Conservation (phyloP, 164 flowering plant genomes). For the Houttuynia cordata region DNA sequence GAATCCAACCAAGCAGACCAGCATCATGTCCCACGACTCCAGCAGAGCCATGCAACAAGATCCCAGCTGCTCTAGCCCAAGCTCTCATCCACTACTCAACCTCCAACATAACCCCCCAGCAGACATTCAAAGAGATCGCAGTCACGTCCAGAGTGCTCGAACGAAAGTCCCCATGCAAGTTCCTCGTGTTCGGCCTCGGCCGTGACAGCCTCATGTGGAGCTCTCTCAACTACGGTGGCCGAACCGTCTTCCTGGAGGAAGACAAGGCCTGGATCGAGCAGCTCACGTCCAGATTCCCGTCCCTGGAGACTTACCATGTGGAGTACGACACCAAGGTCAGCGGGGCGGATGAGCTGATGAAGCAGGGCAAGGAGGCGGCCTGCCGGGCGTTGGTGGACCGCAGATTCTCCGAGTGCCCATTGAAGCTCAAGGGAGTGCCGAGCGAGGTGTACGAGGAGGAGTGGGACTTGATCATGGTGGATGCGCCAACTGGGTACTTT, state of each 20-base stretch:
- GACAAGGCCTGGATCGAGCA: constrained; percentile 64
- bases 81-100: constrained; percentile 55
- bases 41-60: constrained; percentile 37
- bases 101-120: constrained; percentile 63
- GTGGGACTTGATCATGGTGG: constrained; percentile 96
- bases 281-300: constrained; percentile 36
- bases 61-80: constrained; percentile 37
- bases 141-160: constrained; percentile 35
- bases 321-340: constrained; percentile 50
- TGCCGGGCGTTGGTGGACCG: constrained; percentile 41
- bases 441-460: constrained; percentile 41
- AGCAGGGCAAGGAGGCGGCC: constrained; percentile 31
- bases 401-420: constrained; percentile 38
- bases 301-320: constrained; percentile 54
- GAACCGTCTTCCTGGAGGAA: constrained; percentile 76
- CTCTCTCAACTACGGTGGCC: constrained; percentile 64
- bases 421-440: constrained; percentile 54
- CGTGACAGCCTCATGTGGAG: constrained; percentile 87
- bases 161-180: constrained; percentile 76
- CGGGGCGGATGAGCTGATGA: constrained; percentile 46
- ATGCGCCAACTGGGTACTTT: constrained; percentile 79
- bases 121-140: constrained; percentile 50
- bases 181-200: constrained; percentile 83
- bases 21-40: constrained; percentile 12
- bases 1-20: not conserved